These are phyloP conservation scores for Penicillium brevicompactum DNA, from an alignment of 2,329 filamentous ascomycete genomes.

Conservation along the genomic window DNA sequence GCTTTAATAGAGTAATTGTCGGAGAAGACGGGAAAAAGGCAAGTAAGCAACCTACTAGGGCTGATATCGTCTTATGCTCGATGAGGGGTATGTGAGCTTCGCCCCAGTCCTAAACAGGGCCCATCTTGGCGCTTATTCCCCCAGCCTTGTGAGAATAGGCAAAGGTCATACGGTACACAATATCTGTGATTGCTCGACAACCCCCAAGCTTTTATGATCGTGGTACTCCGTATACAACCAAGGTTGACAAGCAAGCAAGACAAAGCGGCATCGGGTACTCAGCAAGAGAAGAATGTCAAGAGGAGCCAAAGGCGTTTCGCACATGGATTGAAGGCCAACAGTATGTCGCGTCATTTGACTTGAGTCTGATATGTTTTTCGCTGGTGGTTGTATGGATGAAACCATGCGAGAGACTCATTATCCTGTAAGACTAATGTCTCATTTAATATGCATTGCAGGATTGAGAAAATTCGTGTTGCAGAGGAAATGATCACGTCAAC, in stretches of 20 bases:
- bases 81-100: neutral
- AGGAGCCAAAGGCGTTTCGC: neutral
- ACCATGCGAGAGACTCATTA: no score
- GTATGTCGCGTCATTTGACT: no score
- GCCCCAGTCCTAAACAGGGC: neutral
- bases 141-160: neutral
- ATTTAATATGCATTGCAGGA: no score
- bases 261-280: neutral
- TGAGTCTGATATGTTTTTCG: no score
- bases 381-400: no score
- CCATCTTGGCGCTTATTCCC: constrained; percentile 1
- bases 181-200: neutral
- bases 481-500: no score
- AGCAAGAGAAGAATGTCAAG: neutral
- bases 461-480: no score
- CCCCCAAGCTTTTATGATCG: neutral
- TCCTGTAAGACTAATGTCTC: no score
- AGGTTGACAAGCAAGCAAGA: no score
- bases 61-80: neutral
- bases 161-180: neutral
- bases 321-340: no score
- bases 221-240: no score
- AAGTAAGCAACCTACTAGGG: neutral
- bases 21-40: neutral
- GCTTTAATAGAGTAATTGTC: neutral